Evolutionary conservation across 208 protist genomes (phyloP).

Genomic region (Borovskyia barvae): DNA sequence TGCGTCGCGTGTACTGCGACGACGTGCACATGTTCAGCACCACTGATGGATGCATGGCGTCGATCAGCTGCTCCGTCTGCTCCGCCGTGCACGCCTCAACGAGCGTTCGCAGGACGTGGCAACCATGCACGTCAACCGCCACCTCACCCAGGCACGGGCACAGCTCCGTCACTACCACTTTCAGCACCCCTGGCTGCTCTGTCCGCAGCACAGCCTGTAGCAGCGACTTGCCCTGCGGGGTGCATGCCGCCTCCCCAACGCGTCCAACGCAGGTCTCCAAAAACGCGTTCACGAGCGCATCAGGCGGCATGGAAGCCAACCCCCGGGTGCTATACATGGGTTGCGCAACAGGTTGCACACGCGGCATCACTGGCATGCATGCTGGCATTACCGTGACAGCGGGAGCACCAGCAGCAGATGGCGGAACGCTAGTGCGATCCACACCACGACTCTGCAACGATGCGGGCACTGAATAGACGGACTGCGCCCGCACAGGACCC

Average conservation of each 20-base stretch:
- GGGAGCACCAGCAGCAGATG: conserved; percentile 27
- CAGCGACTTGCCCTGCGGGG: conserved; percentile 46
- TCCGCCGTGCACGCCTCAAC: conserved; percentile 45
- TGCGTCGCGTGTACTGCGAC: conserved; percentile 77
- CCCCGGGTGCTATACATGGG: background rate
- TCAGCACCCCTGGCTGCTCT: conserved; percentile 38
- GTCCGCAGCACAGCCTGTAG: conserved; percentile 52
- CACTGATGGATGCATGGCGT: conserved; percentile 59
- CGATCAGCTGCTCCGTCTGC: conserved; percentile 55
- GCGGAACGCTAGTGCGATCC: conserved; percentile 12
- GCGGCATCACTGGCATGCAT: background rate
- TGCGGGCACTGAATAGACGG: conserved; percentile 4
- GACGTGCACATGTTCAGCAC: conserved; percentile 80
- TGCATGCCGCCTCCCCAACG: conserved; percentile 63
- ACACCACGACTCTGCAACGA: too few species aligned
- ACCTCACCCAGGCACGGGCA: conserved; percentile 44
- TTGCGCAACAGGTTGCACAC: background rate
- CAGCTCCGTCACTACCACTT: conserved; percentile 50
- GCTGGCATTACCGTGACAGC: conserved; percentile 9
- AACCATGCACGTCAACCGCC: conserved; percentile 68
- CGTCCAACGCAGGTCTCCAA: conserved; percentile 26
- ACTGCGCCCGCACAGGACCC: too few species aligned
- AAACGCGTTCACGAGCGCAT: conserved; percentile 20
- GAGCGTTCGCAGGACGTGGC: conserved; percentile 70
- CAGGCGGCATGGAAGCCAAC: conserved; percentile 5